Conservation (phyloP, 306 rosid species). For the Hippophae tibetana region DNA sequence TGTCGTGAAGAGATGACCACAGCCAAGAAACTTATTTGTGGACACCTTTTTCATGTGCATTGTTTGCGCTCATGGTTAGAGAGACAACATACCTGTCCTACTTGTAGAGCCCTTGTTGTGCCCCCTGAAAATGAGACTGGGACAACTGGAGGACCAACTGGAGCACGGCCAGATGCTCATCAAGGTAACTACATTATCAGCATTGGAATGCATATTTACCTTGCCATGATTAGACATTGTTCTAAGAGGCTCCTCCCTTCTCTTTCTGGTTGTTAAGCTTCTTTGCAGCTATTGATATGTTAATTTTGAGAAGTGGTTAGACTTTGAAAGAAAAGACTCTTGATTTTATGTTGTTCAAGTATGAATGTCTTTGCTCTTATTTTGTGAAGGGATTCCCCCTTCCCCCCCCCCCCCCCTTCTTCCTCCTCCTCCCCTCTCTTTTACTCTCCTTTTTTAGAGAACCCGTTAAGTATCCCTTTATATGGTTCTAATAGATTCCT, state of each 20-base stretch:
- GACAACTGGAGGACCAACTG: constrained; percentile 52
- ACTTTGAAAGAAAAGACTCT: too few relatives aligned
- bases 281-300: too few relatives aligned
- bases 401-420: too few relatives aligned
- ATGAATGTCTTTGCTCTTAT: too few relatives aligned
- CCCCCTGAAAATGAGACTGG: constrained; percentile 74
- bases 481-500: too few relatives aligned
- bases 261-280: not conserved
- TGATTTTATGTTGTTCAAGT: too few relatives aligned
- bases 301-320: too few relatives aligned
- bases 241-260: not conserved
- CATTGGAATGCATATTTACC: not conserved
- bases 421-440: too few relatives aligned
- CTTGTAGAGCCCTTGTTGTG: constrained; percentile 94
- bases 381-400: too few relatives aligned
- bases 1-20: constrained; percentile 99
- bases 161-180: constrained; percentile 52
- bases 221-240: not conserved
- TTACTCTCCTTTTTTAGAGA: too few relatives aligned
- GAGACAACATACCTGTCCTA: constrained; percentile 97
- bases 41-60: constrained; percentile 91
- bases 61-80: constrained; percentile 99
- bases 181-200: constrained; percentile 38
- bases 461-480: too few relatives aligned
- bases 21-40: constrained; percentile 93